Evolutionary conservation across 139 green algal species (phyloP), one percentile per base, ranked within the genome.

Genomic region (Coelastrella sp.): DNA sequence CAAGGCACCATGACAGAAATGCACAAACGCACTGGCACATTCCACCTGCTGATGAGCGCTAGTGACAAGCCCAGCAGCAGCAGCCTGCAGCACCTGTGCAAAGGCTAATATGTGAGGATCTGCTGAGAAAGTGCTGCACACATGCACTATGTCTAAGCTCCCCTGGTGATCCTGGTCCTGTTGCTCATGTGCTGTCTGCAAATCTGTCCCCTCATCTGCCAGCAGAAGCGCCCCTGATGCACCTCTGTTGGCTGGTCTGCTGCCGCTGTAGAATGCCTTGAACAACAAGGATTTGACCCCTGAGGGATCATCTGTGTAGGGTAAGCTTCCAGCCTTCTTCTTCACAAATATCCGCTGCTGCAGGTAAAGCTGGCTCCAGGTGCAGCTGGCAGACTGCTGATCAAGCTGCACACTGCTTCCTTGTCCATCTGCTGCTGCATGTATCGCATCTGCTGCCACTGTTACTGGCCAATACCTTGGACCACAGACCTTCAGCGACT

Each of bases 391-490:
- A n/a, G n/a, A n/a, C 74, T 41, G 73, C 73, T 72, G 83, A 21
- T 34, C 11, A 4, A 19, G 13, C 17, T 57, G 48, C 1, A 15
- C 48, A 57, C 48, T 15, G 5, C 21, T 69, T 43, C 41, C 21
- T 23, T 62, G 66, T 53, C 68, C 68, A 13, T 37, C 13, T 38
- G 15, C 64, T 66, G 34, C 62, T 25, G 38, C 80, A 9, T n/a
- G n/a, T n/a, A n/a, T n/a, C n/a, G n/a, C 6, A 5, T n/a, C 63
- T 75, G 78, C 63, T 83, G 79, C 45, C 34, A 67, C 77, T 19
- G 71, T 72, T 62, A 95, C 90, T 8, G 89, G 79, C 93, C 93
- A 98, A 81, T 97, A 98, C 23, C 94, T 80, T 1, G 93, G 93
- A 0, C 94, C 93, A 4, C 87, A 88, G 62, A 97, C 92, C 3